phyloP scores from a whole-genome alignment of 192 early-diverging fungal species.

The Podila epigama region DNA sequence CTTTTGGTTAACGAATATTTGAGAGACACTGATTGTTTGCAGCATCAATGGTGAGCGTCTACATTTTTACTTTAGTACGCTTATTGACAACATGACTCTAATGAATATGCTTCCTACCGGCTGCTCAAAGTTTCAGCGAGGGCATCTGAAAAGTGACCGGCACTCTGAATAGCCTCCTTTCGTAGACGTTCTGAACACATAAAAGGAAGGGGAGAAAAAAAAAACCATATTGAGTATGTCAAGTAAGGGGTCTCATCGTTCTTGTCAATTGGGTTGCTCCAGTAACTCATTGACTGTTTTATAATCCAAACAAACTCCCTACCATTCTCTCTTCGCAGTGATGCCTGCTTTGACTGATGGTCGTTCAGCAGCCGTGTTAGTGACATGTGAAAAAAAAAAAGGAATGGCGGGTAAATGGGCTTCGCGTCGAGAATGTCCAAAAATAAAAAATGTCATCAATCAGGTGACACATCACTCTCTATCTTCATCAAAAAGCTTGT shows the following conservation, averaged over 20 bases:
- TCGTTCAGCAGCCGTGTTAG: slow-evolving; percentile 61
- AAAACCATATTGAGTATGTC: no score
- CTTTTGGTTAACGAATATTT: slow-evolving; percentile 68
- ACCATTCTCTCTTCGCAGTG: slow-evolving; percentile 62
- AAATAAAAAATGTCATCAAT: not conserved
- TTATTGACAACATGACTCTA: not conserved
- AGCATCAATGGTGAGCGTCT: not conserved
- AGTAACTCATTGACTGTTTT: no score
- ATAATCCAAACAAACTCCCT: no score
- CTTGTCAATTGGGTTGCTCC: no score
- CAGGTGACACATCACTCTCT: no score
- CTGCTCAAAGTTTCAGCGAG: slow-evolving; percentile 65
- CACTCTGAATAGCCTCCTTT: slow-evolving; percentile 59
- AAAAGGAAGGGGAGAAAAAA: not conserved
- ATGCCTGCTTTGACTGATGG: slow-evolving; percentile 67
- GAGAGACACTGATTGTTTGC: slow-evolving; percentile 52
- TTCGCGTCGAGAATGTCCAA: not conserved
- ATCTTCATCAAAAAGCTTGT: no score
- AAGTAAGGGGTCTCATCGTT: not conserved
- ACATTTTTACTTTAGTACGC: not conserved
- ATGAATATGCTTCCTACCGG: slow-evolving; percentile 38
- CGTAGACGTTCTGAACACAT: slow-evolving; percentile 62
- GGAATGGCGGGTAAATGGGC: not conserved
- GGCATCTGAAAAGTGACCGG: slow-evolving; percentile 62
- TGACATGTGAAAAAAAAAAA: slow-evolving; percentile 17